phyloP scores from a whole-genome alignment of 495 filamentous ascomycete genomes.

The Hypomontagnella monticulosa region DNA sequence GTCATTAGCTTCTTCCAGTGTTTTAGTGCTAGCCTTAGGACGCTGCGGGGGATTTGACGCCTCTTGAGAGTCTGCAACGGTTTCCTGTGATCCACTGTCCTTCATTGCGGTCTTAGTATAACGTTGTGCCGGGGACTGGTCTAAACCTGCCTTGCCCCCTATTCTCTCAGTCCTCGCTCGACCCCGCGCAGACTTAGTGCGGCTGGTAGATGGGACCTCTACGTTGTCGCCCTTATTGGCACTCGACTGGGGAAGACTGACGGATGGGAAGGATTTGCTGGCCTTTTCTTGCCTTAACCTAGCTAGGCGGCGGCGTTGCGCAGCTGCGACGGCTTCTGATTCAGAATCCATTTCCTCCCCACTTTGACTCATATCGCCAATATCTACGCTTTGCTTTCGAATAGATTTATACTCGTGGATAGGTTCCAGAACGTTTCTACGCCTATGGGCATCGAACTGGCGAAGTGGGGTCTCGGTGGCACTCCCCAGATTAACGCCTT shows the following conservation, averaged over 20 bases:
- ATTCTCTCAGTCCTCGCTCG: not conserved
- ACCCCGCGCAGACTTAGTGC: constrained; percentile 30
- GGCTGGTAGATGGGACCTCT: constrained; percentile 54
- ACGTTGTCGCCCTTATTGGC: constrained; percentile 39
- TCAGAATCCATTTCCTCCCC: constrained; percentile 32
- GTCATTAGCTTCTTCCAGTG: constrained; percentile 24
- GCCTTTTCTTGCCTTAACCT: constrained; percentile 49
- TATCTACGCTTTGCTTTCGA: constrained; percentile 33
- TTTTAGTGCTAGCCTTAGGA: constrained; percentile 38
- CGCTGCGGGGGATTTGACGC: constrained; percentile 14
- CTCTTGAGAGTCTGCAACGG: constrained; percentile 48
- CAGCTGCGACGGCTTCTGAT: constrained; percentile 26
- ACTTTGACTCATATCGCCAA: constrained; percentile 23
- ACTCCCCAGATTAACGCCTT: constrained; percentile 19
- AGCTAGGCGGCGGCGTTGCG: constrained; percentile 39
- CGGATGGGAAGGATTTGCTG: constrained; percentile 47
- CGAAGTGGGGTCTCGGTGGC: constrained; percentile 22
- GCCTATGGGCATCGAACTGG: constrained; percentile 9
- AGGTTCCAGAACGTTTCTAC: constrained; percentile 34
- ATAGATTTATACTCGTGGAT: constrained; percentile 41
- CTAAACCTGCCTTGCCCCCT: constrained; percentile 7
- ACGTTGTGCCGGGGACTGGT: constrained; percentile 36
- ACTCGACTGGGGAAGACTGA: constrained; percentile 48
- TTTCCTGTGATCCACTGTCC: constrained; percentile 41
- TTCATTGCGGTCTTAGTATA: constrained; percentile 25